Base-by-base conservation (phyloP, 169 alveolate species). In the Eimeria falciformis region DNA sequence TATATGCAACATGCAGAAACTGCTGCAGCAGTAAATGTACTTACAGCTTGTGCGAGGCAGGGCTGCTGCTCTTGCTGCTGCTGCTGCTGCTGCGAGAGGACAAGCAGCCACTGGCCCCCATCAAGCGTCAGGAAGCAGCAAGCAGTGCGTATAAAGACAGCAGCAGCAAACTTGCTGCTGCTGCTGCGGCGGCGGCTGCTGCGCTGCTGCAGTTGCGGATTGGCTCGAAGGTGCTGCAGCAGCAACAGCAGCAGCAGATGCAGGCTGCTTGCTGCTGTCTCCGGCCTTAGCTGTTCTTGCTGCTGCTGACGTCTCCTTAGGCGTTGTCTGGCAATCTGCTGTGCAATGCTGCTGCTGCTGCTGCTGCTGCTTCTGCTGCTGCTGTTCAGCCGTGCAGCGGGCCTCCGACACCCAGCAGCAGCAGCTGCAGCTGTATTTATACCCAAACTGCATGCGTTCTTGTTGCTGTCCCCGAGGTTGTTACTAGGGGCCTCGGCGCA, bases 21-120 rank as follows among this genome's bases (percentile, higher is more conserved):
- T 18, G 29, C 0, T 9, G 73, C 73, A 62, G 29, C 46, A 3
- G 29, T 29, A 62, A 0, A 0, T 14, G 17, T 62, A 62, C 73
- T n/a, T 62, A 62, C 73, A n/a, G 73, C 73, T 62, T 62, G 73
- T 9, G 73, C 73, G 73, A 62, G 73, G n/a, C 73, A 62, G 33
- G 73, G 17, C 29, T 62, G 73, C 29, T 62, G 73, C 37, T 62
- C 37, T 1, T 62, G 73, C 73, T 62, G 73, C 73, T 62, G 73
- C 73, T 62, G 37, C 73, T 62, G 73, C 73, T 62, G 73, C 25
- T 18, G 33, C 7, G 37, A 12, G 73, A 62, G 11, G 25, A 29
- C 73, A 29, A n/a, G 73, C 17, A 62, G 73, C 73, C 73, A 62
- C 11, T n/a, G 73, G 6, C 73, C 73, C n/a, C 25, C 29, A n/a